Conservation (phyloP, 139 green algal genomes). For the Coelastrella sp. region DNA sequence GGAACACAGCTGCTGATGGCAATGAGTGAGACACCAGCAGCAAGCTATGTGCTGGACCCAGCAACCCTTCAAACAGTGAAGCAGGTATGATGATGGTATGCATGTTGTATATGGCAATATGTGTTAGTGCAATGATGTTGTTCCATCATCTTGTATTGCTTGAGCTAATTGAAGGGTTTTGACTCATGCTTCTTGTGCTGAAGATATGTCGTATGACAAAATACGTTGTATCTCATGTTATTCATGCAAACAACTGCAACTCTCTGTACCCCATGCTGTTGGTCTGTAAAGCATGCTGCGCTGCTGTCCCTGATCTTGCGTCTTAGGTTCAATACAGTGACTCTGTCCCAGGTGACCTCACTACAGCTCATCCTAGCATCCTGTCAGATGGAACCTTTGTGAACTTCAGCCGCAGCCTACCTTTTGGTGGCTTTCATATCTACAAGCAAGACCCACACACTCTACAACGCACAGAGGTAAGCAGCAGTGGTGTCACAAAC, state of each 20-base stretch:
- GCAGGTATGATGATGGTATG: conserved; percentile 44
- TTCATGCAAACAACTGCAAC: too few species aligned
- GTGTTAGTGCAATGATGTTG: too few species aligned
- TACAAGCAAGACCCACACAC: conserved; percentile 57
- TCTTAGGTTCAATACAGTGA: conserved; percentile 37
- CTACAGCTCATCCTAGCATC: conserved; percentile 76
- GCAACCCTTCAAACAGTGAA: conserved; percentile 65
- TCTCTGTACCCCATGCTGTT: too few species aligned
- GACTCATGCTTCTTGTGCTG: too few species aligned
- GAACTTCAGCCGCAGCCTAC: conserved; percentile 75
- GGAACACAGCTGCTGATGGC: conserved; percentile 9
- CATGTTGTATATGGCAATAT: neutral
- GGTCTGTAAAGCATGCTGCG: too few species aligned
- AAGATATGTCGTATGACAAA: too few species aligned
- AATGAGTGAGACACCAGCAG: conserved; percentile 63
- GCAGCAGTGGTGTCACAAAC: neutral
- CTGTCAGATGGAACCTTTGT: conserved; percentile 66
- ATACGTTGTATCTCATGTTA: too few species aligned
- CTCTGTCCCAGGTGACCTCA: conserved; percentile 71
- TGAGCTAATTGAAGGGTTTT: too few species aligned
- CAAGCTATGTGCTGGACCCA: conserved; percentile 67
- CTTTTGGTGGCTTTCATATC: conserved; percentile 62
- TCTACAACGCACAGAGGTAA: conserved; percentile 50
- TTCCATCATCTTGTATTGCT: too few species aligned
- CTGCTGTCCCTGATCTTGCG: too few species aligned